phyloP scores from a whole-genome alignment of 2,329 filamentous ascomycete genomes.

The Coniochaeta ligniaria region DNA sequence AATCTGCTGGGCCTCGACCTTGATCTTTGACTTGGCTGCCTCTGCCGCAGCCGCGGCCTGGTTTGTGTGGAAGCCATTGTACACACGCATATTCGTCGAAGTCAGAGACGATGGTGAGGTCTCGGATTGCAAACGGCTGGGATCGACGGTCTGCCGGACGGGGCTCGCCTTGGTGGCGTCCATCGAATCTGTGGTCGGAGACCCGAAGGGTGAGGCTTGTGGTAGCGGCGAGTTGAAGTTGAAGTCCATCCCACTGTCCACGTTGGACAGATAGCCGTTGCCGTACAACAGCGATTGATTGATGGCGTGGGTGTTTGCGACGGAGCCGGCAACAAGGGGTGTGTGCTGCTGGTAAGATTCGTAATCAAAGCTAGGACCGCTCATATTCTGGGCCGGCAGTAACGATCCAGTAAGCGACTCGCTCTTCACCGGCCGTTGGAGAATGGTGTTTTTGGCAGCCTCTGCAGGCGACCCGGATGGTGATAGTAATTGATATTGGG shows the following conservation, averaged over 20 bases:
- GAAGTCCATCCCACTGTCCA: not conserved
- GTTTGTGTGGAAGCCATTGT: slow-evolving; percentile 48
- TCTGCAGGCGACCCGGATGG: not conserved
- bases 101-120: not conserved
- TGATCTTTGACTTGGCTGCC: not conserved
- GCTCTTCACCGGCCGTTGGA: slow-evolving; percentile 42
- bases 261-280: not conserved
- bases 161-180: not conserved
- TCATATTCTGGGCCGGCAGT: slow-evolving; percentile 53
- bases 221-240: not conserved
- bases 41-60: slow-evolving; percentile 63
- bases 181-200: not conserved
- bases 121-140: not conserved
- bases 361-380: slow-evolving; percentile 88
- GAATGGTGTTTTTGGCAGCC: slow-evolving; percentile 15
- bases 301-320: slow-evolving; percentile 30
- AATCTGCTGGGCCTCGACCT: slow-evolving; percentile 60
- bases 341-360: slow-evolving; percentile 94
- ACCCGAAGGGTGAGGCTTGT: not conserved
- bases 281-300: not conserved
- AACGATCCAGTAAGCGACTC: slow-evolving; percentile 47
- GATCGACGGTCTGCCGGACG: not conserved
- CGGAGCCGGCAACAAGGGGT: slow-evolving; percentile 68
- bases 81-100: not conserved
- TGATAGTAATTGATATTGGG: not conserved